phyloP scores from a whole-genome alignment of 192 early-diverging fungal species.

The Mortierella claussenii region DNA sequence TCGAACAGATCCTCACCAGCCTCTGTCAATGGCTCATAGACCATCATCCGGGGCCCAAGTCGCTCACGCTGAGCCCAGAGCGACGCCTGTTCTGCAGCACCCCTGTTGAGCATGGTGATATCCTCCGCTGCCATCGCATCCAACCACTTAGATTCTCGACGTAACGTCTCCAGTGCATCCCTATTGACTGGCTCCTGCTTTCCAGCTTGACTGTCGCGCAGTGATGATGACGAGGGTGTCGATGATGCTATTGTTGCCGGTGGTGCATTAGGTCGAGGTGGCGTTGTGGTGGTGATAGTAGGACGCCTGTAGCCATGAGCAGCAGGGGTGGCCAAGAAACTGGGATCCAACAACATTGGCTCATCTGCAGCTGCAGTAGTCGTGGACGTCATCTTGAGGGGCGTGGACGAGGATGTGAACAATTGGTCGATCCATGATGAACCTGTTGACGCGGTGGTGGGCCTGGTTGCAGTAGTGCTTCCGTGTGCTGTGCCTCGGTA shows the following conservation, averaged over 20 bases:
- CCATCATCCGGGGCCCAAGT: constrained; percentile 41
- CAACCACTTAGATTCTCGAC: constrained; percentile 42
- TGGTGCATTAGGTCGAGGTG: not conserved
- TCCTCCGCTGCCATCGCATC: constrained; percentile 39
- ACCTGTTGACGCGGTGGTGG: not conserved
- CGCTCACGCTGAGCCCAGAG: constrained; percentile 23
- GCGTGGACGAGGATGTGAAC: constrained; percentile 1
- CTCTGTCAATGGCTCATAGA: constrained; percentile 22
- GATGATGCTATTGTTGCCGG: not conserved
- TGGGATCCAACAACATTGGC: constrained; percentile 27
- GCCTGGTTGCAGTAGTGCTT: not conserved
- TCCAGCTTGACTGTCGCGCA: not conserved
- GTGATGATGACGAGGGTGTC: constrained; percentile 5
- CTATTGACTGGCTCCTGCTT: constrained; percentile 20
- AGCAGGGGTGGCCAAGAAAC: constrained; percentile 36
- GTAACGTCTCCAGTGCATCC: constrained; percentile 28
- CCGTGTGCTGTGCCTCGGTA: too few species aligned
- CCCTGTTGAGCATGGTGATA: constrained; percentile 29
- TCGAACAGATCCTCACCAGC: not conserved
- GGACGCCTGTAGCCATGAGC: constrained; percentile 28
- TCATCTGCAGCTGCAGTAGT: not conserved
- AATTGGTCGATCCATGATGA: constrained; percentile 36
- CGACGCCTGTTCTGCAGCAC: not conserved
- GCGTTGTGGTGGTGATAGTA: constrained; percentile 9
- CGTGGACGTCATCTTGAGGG: not conserved